These are phyloP conservation scores for Arthrobotrys sinensis DNA, from an alignment of 2,329 filamentous ascomycete genomes.

Conservation along the genomic window DNA sequence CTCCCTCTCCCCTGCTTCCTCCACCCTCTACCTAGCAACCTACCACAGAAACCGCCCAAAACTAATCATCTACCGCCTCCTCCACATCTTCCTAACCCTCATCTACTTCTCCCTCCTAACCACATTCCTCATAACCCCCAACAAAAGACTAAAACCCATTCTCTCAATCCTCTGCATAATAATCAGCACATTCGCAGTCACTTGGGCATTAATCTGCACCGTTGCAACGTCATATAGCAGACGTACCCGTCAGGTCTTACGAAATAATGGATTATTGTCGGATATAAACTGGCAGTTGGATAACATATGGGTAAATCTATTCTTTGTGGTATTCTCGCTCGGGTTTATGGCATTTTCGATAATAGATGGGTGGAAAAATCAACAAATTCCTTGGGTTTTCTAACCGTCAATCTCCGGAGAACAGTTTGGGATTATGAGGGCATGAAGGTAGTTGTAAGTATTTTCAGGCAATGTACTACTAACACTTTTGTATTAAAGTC, in stretches of 20 bases:
- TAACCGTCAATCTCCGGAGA: no score
- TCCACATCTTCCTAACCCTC: not conserved
- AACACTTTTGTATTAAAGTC: no score
- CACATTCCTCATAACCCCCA: not conserved
- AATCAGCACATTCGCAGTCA: not conserved
- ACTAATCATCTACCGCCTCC: no score
- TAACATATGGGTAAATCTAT: not conserved
- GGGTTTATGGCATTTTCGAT: not conserved
- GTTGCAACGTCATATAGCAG: not conserved
- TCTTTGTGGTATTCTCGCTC: not conserved
- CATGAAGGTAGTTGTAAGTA: no score
- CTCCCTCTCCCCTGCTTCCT: no score
- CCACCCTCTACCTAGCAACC: no score
- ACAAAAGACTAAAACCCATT: not conserved
- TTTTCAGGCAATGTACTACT: no score
- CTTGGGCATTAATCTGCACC: slow-evolving; percentile 9
- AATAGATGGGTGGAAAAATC: no score
- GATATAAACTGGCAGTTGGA: not conserved
- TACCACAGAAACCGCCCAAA: no score
- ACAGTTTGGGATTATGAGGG: no score
- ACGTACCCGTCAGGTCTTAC: not conserved
- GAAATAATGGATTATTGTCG: not conserved
- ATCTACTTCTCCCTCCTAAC: not conserved
- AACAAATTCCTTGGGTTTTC: no score
- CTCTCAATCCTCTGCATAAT: not conserved